Conservation (phyloP, 345 rosid genomes). For the Bretschneidera sinensis region DNA sequence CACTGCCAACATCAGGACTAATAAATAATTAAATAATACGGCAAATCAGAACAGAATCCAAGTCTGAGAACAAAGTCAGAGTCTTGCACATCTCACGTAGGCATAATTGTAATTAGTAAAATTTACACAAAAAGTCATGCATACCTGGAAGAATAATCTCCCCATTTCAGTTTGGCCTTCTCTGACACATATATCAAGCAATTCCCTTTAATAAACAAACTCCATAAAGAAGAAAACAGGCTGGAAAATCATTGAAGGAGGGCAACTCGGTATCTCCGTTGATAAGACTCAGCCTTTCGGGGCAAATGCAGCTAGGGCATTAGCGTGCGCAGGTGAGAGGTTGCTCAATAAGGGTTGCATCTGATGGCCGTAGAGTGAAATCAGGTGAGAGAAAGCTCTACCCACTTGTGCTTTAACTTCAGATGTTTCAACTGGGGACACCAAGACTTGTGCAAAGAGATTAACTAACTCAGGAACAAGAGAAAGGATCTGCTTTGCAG, state of each 20-base stretch:
- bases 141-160: constrained; percentile 12
- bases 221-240: not conserved
- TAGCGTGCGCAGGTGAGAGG: constrained; percentile 79
- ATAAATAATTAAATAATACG: too few relatives aligned
- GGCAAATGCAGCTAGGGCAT: constrained; percentile 71
- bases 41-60: not conserved
- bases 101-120: not conserved
- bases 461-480: constrained; percentile 80
- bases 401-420: constrained; percentile 92
- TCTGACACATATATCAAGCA: constrained; percentile 1
- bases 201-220: constrained; percentile 7
- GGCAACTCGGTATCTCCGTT: not conserved
- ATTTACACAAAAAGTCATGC: not conserved
- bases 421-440: constrained; percentile 67
- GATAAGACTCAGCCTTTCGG: constrained; percentile 41
- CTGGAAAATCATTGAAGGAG: not conserved
- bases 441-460: constrained; percentile 82
- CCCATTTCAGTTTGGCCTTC: constrained; percentile 8
- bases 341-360: constrained; percentile 72
- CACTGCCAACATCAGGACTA: too few relatives aligned
- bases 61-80: not conserved
- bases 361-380: constrained; percentile 78
- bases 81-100: not conserved
- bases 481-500: constrained; percentile 55
- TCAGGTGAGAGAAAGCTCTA: constrained; percentile 72